Percentiles rank a stretch among this genome's conserved stretches.
These are phyloP conservation scores for Ambispora gerdemannii DNA, from an alignment of 192 early-diverging fungal species.

Conservation along the genomic window DNA sequence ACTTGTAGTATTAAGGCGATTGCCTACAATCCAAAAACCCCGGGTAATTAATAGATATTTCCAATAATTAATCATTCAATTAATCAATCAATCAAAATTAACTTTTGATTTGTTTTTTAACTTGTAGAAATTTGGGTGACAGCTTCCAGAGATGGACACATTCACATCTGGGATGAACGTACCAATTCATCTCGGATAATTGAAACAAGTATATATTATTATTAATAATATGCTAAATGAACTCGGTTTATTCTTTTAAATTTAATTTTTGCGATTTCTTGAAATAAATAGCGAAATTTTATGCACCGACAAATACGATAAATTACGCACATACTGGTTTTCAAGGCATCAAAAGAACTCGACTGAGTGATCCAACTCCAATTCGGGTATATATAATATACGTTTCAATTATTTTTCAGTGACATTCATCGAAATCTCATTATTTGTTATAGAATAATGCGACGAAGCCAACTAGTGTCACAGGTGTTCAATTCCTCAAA, in stretches of 20 bases:
- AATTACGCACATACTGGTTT: constrained; percentile 12
- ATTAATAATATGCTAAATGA: neutral
- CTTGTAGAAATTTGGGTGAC: constrained; percentile 57
- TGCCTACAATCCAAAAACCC: constrained; percentile 50
- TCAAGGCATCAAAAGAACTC: constrained; percentile 5
- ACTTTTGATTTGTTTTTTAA: neutral
- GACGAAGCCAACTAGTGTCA: constrained; percentile 45
- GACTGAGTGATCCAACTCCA: neutral
- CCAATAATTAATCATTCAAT: neutral
- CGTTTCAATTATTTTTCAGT: neutral
- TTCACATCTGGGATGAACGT: constrained; percentile 72
- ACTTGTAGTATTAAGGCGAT: constrained; percentile 65
- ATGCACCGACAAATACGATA: constrained; percentile 5
- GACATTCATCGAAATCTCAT: neutral
- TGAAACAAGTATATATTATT: constrained; percentile 27
- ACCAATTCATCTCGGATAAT: constrained; percentile 37
- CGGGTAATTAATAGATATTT: constrained; percentile 48
- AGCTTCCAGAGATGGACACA: constrained; percentile 65
- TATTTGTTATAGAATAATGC: neutral
- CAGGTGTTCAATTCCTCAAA: constrained; percentile 45
- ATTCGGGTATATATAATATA: neutral
- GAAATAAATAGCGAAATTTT: no score
- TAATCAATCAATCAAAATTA: neutral
- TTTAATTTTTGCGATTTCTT: no score
- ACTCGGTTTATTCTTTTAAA: neutral